phyloP scores from a whole-genome alignment of 495 filamentous ascomycete genomes.

The Aspergillus hancockii region DNA sequence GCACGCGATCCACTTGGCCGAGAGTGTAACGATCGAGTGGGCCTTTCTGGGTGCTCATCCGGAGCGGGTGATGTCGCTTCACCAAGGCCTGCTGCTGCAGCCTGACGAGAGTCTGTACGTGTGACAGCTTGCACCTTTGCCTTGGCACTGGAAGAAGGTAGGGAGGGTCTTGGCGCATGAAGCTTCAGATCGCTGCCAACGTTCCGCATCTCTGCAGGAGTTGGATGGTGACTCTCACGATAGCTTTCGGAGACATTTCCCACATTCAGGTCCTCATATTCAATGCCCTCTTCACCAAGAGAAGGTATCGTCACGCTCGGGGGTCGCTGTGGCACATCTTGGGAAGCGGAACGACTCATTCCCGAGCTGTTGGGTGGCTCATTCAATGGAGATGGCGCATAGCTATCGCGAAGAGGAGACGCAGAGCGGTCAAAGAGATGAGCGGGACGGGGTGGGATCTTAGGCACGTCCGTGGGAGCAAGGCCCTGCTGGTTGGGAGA shows the following conservation, averaged over 20 bases:
- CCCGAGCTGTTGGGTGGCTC: slow-evolving; percentile 55
- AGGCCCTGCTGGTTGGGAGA: slow-evolving; percentile 44
- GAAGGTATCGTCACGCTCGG: slow-evolving; percentile 81
- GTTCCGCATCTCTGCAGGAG: slow-evolving; percentile 68
- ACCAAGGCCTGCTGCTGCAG: slow-evolving; percentile 79
- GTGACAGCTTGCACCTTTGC: slow-evolving; percentile 78
- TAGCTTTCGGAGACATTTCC: slow-evolving; percentile 37
- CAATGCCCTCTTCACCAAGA: slow-evolving; percentile 83
- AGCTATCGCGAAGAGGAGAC: slow-evolving; percentile 75
- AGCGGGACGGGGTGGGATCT: slow-evolving; percentile 71
- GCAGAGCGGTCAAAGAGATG: slow-evolving; percentile 71
- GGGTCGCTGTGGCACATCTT: slow-evolving; percentile 59
- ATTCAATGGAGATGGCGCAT: slow-evolving; percentile 84
- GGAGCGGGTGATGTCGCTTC: slow-evolving; percentile 53
- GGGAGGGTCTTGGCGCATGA: slow-evolving; percentile 86
- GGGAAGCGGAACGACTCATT: slow-evolving; percentile 47
- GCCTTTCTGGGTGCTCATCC: slow-evolving; percentile 63
- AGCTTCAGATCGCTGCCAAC: slow-evolving; percentile 80
- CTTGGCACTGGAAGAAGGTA: slow-evolving; percentile 76
- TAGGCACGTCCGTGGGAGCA: slow-evolving; percentile 39
- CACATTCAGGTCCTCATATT: slow-evolving; percentile 70
- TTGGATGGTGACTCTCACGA: slow-evolving; percentile 29
- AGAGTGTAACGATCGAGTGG: slow-evolving; percentile 47
- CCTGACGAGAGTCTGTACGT: slow-evolving; percentile 82
- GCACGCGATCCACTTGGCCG: slow-evolving; percentile 51